Percentiles rank a stretch among this genome's conserved stretches.
Conservation (phyloP, 108 stramenopile genomes). For the Skeletonema potamos region DNA sequence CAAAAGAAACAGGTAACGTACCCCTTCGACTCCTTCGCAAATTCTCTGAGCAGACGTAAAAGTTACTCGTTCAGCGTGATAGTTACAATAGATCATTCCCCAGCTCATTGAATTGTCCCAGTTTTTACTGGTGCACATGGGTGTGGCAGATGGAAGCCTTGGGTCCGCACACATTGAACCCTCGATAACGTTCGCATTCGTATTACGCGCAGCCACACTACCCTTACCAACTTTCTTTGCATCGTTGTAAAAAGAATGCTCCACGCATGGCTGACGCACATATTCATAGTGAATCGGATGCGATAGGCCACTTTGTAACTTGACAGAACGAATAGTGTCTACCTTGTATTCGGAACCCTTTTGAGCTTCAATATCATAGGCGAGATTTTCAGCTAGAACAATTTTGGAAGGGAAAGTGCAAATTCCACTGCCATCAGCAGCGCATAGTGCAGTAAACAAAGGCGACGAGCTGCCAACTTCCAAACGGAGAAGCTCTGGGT, state of each 20-base stretch:
- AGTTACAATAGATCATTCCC: not conserved
- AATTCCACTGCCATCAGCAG: not conserved
- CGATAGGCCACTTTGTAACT: constrained; percentile 10
- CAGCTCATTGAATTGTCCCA: no score
- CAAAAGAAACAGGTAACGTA: no score
- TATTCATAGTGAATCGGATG: constrained; percentile 55
- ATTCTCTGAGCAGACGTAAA: constrained; percentile 15
- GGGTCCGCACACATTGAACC: constrained; percentile 40
- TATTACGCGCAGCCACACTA: no score
- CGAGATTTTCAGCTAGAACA: constrained; percentile 23
- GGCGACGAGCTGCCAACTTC: constrained; percentile 6
- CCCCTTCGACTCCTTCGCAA: constrained; percentile 3
- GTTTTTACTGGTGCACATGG: constrained; percentile 10
- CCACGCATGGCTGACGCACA: constrained; percentile 48
- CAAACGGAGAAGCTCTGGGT: not conserved
- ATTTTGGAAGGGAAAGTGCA: constrained; percentile 25
- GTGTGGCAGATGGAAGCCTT: constrained; percentile 7
- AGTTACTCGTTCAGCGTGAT: constrained; percentile 5
- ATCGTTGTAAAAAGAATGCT: constrained; percentile 46
- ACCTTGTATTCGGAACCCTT: constrained; percentile 46
- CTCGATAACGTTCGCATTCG: no score
- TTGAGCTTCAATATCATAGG: constrained; percentile 6
- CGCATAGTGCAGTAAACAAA: constrained; percentile 36
- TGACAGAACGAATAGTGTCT: constrained; percentile 42
- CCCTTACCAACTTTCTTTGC: constrained; percentile 24